These are phyloP conservation scores for Acidiella bohemica DNA, from an alignment of 495 filamentous ascomycete species.

Conservation along the genomic window DNA sequence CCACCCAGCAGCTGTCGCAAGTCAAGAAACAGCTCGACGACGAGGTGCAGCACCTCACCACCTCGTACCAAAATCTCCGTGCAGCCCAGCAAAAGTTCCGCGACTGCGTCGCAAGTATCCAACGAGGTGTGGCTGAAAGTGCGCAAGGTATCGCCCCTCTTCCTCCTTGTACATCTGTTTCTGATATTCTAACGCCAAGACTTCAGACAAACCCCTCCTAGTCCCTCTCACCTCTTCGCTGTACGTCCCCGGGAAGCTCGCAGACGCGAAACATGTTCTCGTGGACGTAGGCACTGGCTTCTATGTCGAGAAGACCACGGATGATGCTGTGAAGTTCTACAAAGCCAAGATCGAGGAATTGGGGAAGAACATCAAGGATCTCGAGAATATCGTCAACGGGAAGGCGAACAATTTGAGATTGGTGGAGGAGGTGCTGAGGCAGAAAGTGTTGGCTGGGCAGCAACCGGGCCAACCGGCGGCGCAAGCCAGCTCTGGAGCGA, in stretches of 20 bases:
- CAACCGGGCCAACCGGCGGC: constrained; percentile 6
- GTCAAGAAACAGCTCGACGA: constrained; percentile 92
- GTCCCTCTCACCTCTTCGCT: constrained; percentile 86
- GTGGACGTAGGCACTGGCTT: constrained; percentile 96
- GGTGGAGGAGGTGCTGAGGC: constrained; percentile 52
- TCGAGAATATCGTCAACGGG: constrained; percentile 73
- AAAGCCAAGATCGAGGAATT: constrained; percentile 70
- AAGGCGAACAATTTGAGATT: constrained; percentile 75
- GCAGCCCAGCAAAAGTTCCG: constrained; percentile 81
- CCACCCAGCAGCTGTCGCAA: constrained; percentile 41
- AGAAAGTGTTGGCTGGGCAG: constrained; percentile 18
- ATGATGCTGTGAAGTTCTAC: constrained; percentile 75
- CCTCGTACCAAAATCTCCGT: constrained; percentile 76
- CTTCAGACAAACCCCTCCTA: constrained; percentile 51
- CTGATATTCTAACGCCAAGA: not conserved
- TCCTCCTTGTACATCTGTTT: not conserved
- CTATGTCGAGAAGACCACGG: constrained; percentile 82
- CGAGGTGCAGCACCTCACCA: constrained; percentile 84
- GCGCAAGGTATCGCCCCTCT: constrained; percentile 26
- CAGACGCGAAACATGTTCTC: constrained; percentile 65
- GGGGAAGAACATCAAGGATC: constrained; percentile 60
- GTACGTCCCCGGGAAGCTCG: constrained; percentile 75
- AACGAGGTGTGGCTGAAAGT: constrained; percentile 20
- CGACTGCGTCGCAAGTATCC: constrained; percentile 66
- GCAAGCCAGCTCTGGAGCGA: constrained; percentile 1